These are phyloP conservation scores for Phytophthora capsici DNA, from an alignment of 352 stramenopile genomes.

Conservation along the genomic window DNA sequence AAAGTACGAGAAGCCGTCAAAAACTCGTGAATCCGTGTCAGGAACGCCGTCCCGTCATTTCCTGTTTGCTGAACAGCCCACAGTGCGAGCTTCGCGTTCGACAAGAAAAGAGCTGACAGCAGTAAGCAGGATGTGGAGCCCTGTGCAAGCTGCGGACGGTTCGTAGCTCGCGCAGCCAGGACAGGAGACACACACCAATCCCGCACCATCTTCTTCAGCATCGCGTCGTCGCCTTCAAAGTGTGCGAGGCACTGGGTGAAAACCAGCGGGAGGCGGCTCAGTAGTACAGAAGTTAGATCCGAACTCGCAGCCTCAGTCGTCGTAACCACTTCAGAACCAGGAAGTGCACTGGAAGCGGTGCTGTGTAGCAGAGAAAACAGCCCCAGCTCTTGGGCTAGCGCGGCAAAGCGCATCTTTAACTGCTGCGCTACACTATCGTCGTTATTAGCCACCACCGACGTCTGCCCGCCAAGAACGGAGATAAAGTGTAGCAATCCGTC, in stretches of 20 bases:
- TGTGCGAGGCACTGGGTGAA: slow-evolving; percentile 88
- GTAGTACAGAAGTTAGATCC: slow-evolving; percentile 49
- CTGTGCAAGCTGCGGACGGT: slow-evolving; percentile 56
- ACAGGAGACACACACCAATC: slow-evolving; percentile 79
- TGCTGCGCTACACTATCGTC: slow-evolving; percentile 32
- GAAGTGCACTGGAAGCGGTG: slow-evolving; percentile 56
- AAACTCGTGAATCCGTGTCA: slow-evolving; percentile 62
- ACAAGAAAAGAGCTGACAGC: slow-evolving; percentile 80
- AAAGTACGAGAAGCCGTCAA: slow-evolving; percentile 60
- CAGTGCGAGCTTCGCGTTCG: slow-evolving; percentile 82
- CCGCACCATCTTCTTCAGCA: slow-evolving; percentile 70
- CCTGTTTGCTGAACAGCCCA: slow-evolving; percentile 73
- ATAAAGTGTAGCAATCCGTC: slow-evolving; percentile 82
- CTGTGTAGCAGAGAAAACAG: slow-evolving; percentile 80
- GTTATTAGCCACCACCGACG: slow-evolving; percentile 13
- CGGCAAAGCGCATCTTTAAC: slow-evolving; percentile 51
- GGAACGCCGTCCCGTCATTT: slow-evolving; percentile 66
- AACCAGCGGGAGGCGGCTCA: slow-evolving; percentile 78
- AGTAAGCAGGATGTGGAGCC: slow-evolving; percentile 73
- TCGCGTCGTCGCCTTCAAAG: slow-evolving; percentile 68
- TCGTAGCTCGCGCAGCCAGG: slow-evolving; percentile 43
- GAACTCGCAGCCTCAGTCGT: slow-evolving; percentile 13
- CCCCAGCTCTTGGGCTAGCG: slow-evolving; percentile 73
- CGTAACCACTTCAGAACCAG: slow-evolving; percentile 22
- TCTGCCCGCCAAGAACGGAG: slow-evolving; percentile 44